These are phyloP conservation scores for Solanum lycopersicoides DNA, from an alignment of 257 asterid genomes.

Conservation along the genomic window DNA sequence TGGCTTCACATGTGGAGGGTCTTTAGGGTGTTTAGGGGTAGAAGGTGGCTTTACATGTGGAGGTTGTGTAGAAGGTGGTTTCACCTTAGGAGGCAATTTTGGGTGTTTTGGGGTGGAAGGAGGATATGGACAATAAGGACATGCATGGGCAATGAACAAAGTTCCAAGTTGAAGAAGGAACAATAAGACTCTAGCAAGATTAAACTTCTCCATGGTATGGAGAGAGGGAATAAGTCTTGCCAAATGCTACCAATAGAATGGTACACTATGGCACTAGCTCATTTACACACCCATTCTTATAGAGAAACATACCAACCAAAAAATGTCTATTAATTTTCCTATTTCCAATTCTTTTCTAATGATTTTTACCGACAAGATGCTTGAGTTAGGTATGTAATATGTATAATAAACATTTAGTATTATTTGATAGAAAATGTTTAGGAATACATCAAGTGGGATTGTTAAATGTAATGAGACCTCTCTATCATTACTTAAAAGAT, in stretches of 20 bases:
- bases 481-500: background rate
- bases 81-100: slow-evolving; percentile 23
- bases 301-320: background rate
- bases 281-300: background rate
- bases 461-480: background rate
- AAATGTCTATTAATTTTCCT: background rate
- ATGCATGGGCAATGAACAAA: slow-evolving; percentile 34
- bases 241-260: background rate
- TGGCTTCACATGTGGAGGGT: slow-evolving; percentile 1
- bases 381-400: background rate
- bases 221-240: background rate
- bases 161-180: slow-evolving; percentile 35
- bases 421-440: background rate
- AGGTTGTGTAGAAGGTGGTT: background rate
- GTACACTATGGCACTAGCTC: background rate
- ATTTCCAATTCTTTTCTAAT: background rate
- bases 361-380: background rate
- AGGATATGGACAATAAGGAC: slow-evolving; percentile 43
- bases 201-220: background rate
- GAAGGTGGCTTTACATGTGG: background rate
- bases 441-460: too few species aligned
- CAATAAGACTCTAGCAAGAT: background rate
- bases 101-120: slow-evolving; percentile 29
- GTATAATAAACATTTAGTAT: background rate
- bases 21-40: background rate